These are phyloP conservation scores for Fraxinus floribunda DNA, from an alignment of 305 asterid species.

Conservation along the genomic window DNA sequence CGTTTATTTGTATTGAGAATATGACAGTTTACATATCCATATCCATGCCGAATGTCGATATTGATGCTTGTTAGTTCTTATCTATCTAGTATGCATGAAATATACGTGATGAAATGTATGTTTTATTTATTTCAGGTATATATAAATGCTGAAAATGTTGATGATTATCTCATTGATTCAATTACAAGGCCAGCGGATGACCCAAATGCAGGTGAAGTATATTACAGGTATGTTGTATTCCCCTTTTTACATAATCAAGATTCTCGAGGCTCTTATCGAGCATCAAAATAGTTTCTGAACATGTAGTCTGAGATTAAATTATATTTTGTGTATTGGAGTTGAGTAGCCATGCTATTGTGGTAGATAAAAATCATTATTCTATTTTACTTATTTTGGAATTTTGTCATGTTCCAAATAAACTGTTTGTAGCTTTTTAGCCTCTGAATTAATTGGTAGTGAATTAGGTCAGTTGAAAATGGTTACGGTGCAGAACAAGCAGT, in stretches of 20 bases:
- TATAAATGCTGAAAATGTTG: constrained; percentile 72
- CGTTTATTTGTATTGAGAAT: not conserved
- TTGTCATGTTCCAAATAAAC: not conserved
- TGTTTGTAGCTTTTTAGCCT: not conserved
- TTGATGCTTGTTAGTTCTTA: not conserved
- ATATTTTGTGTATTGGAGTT: not conserved
- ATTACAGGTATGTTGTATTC: constrained; percentile 59
- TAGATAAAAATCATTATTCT: not conserved
- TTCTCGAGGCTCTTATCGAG: not conserved
- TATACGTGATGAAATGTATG: not conserved
- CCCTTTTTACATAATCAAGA: not conserved
- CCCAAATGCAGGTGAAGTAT: constrained; percentile 91
- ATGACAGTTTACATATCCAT: not conserved
- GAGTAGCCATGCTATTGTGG: not conserved
- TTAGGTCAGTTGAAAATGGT: not conserved
- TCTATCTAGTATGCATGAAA: not conserved
- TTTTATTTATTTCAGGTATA: constrained; percentile 57
- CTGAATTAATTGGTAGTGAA: not conserved
- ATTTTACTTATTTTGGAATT: not conserved
- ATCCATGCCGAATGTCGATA: not conserved
- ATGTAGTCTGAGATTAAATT: not conserved
- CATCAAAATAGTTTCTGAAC: not conserved
- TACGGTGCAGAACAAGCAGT: not conserved
- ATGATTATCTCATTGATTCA: constrained; percentile 75
- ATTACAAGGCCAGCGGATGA: constrained; percentile 79